Conservation (phyloP, 192 early-diverging fungal genomes). For the Coemansia sp. region DNA sequence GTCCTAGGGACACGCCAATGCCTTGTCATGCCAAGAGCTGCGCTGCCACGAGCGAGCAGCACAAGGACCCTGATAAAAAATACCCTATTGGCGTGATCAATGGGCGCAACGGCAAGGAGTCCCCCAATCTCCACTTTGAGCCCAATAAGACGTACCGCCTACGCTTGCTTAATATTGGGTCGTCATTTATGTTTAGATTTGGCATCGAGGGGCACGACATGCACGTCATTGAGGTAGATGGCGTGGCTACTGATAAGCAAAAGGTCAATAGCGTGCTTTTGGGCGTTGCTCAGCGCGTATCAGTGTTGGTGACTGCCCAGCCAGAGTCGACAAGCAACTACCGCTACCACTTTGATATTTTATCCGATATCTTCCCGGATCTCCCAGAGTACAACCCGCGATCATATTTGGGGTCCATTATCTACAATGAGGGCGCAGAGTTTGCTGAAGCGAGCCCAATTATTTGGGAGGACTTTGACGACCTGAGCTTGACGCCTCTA, state of each 20-base stretch:
- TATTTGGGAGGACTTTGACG: conserved; percentile 53
- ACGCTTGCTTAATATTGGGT: conserved; percentile 72
- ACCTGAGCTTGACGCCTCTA: conserved; percentile 56
- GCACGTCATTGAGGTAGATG: conserved; percentile 77
- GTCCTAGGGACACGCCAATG: neutral
- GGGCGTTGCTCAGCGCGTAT: conserved; percentile 73
- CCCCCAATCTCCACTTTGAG: conserved; percentile 58
- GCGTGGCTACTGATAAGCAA: conserved; percentile 57
- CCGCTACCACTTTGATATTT: conserved; percentile 63
- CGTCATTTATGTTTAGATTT: conserved; percentile 67
- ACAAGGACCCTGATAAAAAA: conserved; percentile 9
- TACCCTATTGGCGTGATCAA: conserved; percentile 56
- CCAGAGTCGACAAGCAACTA: conserved; percentile 60
- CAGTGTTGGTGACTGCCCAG: conserved; percentile 74
- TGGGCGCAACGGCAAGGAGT: conserved; percentile 54
- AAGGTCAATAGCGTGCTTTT: conserved; percentile 59
- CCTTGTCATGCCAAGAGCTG: neutral
- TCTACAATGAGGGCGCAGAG: conserved; percentile 40
- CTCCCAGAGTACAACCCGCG: conserved; percentile 53
- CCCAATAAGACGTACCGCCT: conserved; percentile 80
- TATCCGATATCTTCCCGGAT: conserved; percentile 66
- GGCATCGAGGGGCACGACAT: conserved; percentile 76
- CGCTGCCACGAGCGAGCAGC: neutral
- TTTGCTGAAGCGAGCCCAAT: neutral
- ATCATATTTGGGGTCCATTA: conserved; percentile 55